Evolutionary conservation across 306 rosid genomes (phyloP).

Genomic region (Comarum palustre): DNA sequence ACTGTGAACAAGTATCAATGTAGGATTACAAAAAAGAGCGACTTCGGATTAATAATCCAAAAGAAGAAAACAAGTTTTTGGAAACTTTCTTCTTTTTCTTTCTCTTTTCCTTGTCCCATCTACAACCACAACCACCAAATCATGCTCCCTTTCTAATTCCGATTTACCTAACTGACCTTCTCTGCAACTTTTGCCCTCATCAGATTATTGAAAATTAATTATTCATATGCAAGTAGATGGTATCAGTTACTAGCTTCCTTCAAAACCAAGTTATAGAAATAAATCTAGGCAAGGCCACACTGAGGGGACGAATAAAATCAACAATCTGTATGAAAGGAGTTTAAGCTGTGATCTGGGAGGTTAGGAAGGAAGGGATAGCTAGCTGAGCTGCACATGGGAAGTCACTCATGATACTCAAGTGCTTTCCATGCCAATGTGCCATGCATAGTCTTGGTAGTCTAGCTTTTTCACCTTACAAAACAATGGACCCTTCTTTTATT

Average conservation of each 20-base stretch:
- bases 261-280: not conserved
- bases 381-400: slow-evolving; percentile 50
- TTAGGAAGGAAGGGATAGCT: not conserved
- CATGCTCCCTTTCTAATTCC: not conserved
- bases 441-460: not conserved
- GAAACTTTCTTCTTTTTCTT: slow-evolving; percentile 29
- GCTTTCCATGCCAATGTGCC: slow-evolving; percentile 26
- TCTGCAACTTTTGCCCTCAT: not conserved
- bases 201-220: not conserved
- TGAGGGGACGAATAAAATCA: not conserved
- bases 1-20: slow-evolving; percentile 39
- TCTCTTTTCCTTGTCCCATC: slow-evolving; percentile 31
- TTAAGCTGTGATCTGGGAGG: slow-evolving; percentile 1
- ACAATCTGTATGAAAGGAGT: slow-evolving; percentile 11
- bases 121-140: slow-evolving; percentile 37
- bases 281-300: not conserved
- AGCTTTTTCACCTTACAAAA: not conserved
- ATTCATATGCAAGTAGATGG: not conserved
- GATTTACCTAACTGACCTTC: slow-evolving; percentile 18
- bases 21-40: slow-evolving; percentile 20
- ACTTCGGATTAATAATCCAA: slow-evolving; percentile 16
- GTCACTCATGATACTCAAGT: slow-evolving; percentile 51
- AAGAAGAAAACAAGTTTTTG: slow-evolving; percentile 39
- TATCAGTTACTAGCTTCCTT: not conserved
- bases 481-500: slow-evolving; percentile 14